phyloP scores from a whole-genome alignment of 768 basidiomycete genomes.

The Suillus decipiens region DNA sequence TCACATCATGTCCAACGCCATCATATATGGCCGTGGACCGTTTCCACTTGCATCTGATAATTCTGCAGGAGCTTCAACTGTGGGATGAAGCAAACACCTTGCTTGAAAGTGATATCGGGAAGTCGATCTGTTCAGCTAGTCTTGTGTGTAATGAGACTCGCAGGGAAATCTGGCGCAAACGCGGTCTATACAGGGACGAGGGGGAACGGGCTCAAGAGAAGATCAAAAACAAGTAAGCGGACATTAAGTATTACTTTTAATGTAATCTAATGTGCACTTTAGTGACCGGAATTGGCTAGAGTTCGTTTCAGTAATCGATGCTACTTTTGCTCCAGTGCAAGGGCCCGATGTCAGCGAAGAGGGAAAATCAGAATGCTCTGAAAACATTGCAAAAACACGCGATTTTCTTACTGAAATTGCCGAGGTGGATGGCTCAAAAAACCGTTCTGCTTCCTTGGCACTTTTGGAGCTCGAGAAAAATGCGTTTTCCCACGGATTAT shows the following conservation, averaged over 20 bases:
- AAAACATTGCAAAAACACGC: slow-evolving; percentile 44
- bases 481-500: slow-evolving; percentile 46
- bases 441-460: slow-evolving; percentile 74
- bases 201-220: slow-evolving; percentile 57
- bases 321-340: slow-evolving; percentile 50
- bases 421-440: slow-evolving; percentile 65
- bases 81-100: slow-evolving; percentile 72
- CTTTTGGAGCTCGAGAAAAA: slow-evolving; percentile 76
- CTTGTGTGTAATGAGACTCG: slow-evolving; percentile 75
- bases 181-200: slow-evolving; percentile 61
- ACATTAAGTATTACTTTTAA: slow-evolving; percentile 14
- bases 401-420: slow-evolving; percentile 58
- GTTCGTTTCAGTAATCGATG: slow-evolving; percentile 73
- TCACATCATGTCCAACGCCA: slow-evolving; percentile 62
- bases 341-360: slow-evolving; percentile 34
- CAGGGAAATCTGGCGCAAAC: slow-evolving; percentile 64
- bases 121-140: slow-evolving; percentile 66
- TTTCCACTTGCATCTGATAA: slow-evolving; percentile 72
- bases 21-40: slow-evolving; percentile 71
- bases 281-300: slow-evolving; percentile 89
- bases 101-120: slow-evolving; percentile 68
- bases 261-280: slow-evolving; percentile 23
- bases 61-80: slow-evolving; percentile 68
- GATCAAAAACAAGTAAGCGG: slow-evolving; percentile 56
- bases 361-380: slow-evolving; percentile 38